Evolutionary conservation across 176 grass and related monocot genomes (phyloP).

Genomic region (Carex scoparia): DNA sequence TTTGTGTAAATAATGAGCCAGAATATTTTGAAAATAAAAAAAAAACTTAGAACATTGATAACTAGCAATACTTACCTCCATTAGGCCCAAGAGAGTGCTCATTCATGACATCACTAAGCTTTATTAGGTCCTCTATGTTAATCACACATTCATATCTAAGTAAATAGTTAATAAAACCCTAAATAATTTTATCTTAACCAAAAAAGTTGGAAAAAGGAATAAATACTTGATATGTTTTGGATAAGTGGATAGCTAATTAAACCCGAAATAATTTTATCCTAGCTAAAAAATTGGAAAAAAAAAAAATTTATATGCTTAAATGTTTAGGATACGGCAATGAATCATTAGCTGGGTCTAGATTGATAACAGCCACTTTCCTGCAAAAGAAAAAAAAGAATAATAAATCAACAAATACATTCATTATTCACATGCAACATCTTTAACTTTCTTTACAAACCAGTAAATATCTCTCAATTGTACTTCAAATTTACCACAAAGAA

Average conservation of each 20-base stretch:
- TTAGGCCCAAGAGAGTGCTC: conserved; percentile 96
- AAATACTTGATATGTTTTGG: not conserved
- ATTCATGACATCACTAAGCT: conserved; percentile 81
- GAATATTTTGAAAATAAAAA: not conserved
- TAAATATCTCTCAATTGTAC: not conserved
- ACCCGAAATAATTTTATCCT: not conserved
- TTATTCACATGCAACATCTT: not conserved
- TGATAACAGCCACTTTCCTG: conserved; percentile 88
- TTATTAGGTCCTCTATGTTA: conserved; percentile 89
- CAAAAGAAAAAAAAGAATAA: not conserved
- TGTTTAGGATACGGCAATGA: conserved; percentile 72
- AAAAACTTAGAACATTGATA: not conserved
- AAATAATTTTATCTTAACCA: not conserved
- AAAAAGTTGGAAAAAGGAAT: conserved; percentile 6
- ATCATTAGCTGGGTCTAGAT: conserved; percentile 93
- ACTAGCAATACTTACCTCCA: conserved; percentile 45
- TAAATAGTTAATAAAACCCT: conserved; percentile 36
- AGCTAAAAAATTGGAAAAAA: conserved; percentile 1
- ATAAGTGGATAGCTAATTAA: conserved; percentile 41
- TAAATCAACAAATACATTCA: not conserved
- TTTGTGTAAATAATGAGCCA: not conserved
- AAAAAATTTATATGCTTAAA: not conserved
- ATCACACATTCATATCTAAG: conserved; percentile 81
- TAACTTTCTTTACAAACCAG: not conserved
- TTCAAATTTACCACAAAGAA: not conserved